Evolutionary conservation across 1,284 basidiomycete species (phyloP).

Genomic region (Cryptococcus sp.): DNA sequence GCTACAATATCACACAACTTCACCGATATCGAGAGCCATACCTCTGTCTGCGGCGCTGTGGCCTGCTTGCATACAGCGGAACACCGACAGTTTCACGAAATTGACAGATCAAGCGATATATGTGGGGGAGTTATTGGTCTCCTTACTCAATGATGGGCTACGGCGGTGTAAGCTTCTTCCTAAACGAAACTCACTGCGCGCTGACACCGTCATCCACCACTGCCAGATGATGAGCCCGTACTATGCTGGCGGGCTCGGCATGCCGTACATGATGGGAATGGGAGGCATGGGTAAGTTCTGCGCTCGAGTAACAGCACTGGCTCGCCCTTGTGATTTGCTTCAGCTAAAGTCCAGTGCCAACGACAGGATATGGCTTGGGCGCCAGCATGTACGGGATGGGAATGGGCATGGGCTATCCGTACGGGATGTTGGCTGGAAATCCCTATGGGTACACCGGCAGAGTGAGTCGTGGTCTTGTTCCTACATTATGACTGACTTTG

Average conservation of each 20-base stretch:
- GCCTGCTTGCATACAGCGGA: too few relatives aligned
- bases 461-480: slow-evolving; percentile 21
- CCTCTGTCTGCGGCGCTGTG: too few relatives aligned
- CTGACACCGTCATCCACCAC: not conserved
- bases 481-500: not conserved
- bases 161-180: not conserved
- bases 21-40: too few relatives aligned
- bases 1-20: too few relatives aligned
- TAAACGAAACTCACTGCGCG: not conserved
- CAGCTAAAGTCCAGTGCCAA: not conserved
- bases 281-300: slow-evolving; percentile 30
- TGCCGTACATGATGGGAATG: slow-evolving; percentile 38
- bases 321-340: not conserved
- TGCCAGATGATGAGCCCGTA: slow-evolving; percentile 34
- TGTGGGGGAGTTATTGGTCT: slow-evolving; percentile 22
- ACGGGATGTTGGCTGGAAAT: slow-evolving; percentile 33
- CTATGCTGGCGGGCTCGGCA: slow-evolving; percentile 41
- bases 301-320: not conserved
- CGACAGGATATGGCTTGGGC: slow-evolving; percentile 28
- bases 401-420: slow-evolving; percentile 39
- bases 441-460: slow-evolving; percentile 40
- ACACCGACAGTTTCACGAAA: not conserved
- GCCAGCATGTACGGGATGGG: slow-evolving; percentile 35
- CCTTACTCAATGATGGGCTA: slow-evolving; percentile 14
- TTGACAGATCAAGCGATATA: slow-evolving; percentile 1